Base-by-base conservation (phyloP, 208 protist genomes). In the Plasmodiophora brassicae region DNA sequence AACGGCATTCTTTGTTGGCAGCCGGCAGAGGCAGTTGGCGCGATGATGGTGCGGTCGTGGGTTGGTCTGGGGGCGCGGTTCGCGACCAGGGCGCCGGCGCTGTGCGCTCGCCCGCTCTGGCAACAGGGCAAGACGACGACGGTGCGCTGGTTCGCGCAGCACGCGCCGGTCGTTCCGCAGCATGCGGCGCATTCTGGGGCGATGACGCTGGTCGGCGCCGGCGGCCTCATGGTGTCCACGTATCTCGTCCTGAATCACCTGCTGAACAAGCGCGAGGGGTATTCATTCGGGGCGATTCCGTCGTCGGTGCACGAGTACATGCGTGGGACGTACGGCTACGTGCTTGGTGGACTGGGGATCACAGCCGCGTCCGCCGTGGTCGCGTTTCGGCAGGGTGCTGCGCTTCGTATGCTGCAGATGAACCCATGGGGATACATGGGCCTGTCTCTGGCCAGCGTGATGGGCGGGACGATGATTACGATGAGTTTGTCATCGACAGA, bases 221-320 rank as follows among this genome's bases (percentile, higher is more conserved):
- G 65, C n/a, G 65, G 65, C 41, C 41, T 78, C 32, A 78, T 78
- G 65, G 32, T 78, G 65, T 78, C 65, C 32, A 78, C 65, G n/a
- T 78, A 78, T 78, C n/a, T 78, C 32, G n/a, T 78, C 10, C 41
- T 78, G 41, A 78, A 78, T 38, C 65, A 78, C 41, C 5, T 32
- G 5, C 65, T 78, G 5, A 78, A 78, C n/a, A 5, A 32, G 5
- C 65, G 41, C n/a, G n/a, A 78, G 20, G 14, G 20, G 25, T 14
- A 28, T 57, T 57, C 50, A 28, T 14, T 25, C 14, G 14, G n/a
- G 14, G n/a, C 65, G 14, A 78, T 78, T 5, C 32, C 14, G 32
- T 38, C 65, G 10, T 38, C 65, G 20, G 65, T 78, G 32, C 65
- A 78, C n/a, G 20, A 5, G 32, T 78, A 78, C 65, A 14, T 78